These are phyloP conservation scores for Sarocladiaceae sp. DNA, from an alignment of 2,329 filamentous ascomycete species.

Conservation along the genomic window DNA sequence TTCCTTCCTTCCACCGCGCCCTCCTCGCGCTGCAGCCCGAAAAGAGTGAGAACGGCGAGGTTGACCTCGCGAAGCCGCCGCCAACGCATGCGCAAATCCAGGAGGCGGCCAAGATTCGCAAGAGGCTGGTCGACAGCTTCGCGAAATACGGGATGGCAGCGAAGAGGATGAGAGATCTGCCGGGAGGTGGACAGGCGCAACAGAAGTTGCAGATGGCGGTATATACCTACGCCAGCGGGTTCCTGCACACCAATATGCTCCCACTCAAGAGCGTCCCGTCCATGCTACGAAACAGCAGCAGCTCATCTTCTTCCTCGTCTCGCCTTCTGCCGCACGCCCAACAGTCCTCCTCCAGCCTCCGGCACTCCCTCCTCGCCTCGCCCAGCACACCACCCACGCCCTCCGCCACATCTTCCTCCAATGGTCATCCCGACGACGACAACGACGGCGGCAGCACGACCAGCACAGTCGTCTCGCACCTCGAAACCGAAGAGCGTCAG, in stretches of 20 bases:
- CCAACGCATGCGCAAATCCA: conserved; percentile 63
- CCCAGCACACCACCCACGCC: conserved; percentile 36
- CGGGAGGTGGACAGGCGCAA: conserved; percentile 60
- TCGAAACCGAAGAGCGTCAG: conserved; percentile 80
- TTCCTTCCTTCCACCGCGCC: conserved; percentile 79
- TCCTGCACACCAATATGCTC: conserved; percentile 86
- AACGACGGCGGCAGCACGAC: conserved; percentile 8
- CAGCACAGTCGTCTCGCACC: conserved; percentile 47
- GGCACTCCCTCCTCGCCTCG: conserved; percentile 39
- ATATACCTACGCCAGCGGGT: conserved; percentile 73
- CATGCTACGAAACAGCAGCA: conserved; percentile 42
- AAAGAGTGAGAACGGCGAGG: conserved; percentile 29
- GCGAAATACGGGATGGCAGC: conserved; percentile 80
- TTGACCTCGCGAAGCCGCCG: conserved; percentile 33
- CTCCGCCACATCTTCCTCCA: neutral
- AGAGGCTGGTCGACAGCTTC: conserved; percentile 81
- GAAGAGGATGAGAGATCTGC: conserved; percentile 72
- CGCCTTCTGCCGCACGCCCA: conserved; percentile 19
- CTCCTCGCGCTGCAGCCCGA: conserved; percentile 62
- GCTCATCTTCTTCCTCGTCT: conserved; percentile 25
- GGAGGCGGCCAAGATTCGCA: conserved; percentile 85
- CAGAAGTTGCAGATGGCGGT: conserved; percentile 71
- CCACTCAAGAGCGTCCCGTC: conserved; percentile 71
- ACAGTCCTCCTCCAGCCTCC: conserved; percentile 28
- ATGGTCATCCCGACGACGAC: no score